Base-by-base conservation (phyloP, 2,329 filamentous ascomycete species). In the Sodiomyces alkalinus region DNA sequence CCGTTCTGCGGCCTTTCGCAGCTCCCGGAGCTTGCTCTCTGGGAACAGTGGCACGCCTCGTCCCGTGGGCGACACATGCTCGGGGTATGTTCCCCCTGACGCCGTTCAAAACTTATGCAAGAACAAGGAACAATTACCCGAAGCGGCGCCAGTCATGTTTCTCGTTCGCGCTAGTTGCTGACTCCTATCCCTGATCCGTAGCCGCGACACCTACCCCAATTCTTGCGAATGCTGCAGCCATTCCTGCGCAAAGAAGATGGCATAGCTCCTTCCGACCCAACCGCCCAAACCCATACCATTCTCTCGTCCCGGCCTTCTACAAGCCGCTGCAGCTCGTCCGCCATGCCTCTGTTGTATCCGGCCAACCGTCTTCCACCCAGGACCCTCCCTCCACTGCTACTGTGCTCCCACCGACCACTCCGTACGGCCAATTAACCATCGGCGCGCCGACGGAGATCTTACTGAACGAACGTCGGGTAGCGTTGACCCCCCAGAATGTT, bases 401-500 rank as follows among this genome's bases (percentile, higher is more conserved):
- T 7, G 44, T 45, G n/a, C 27, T 48, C 11, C 44, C 63, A 10
- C 51, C 55, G 3, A 62, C 63, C 15, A 65, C 53, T 3, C 80
- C 82, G 1, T 92, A 85, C 49, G 58, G 66, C 13, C 60, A 74
- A 24, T 64, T 92, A 31, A 79, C 73, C 4, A 72, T 93, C 26
- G 83, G 83, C 33, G 69, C 90, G 4, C 82, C 82, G 10, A 71
- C 68, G 33, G 85, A 93, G 52, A 77, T 70, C n/a, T 83, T 68
- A 42, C 68, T 74, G 1, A 71, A 75, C 33, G 85, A 93, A 56
- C 74, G 78, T 22, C 79, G 85, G 28, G 83, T 92, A 10, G 81
- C 85, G 17, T 64, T 92, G 31, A 87, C 81, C 0, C 85, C 85
- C 2, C 72, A 80, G 38, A 92, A 92, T 56, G 80, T 85, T 11